A percentile compares a stretch with the other conserved stretches of the same genome.
These are phyloP conservation scores for Debaryomyces fabryi DNA, from an alignment of 1,139 yeast species.

Conservation along the genomic window DNA sequence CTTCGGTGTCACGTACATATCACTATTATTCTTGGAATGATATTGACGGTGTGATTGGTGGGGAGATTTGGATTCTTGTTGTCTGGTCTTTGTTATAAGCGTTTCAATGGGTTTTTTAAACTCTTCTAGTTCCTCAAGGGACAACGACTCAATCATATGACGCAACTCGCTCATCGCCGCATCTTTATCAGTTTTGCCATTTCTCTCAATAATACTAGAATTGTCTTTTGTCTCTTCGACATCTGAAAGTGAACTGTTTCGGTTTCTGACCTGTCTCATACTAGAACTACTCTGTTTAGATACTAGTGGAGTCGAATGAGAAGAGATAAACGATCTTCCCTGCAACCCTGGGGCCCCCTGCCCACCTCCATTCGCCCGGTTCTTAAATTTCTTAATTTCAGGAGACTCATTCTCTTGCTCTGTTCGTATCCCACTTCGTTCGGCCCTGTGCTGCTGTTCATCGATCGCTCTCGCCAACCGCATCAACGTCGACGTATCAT, in stretches of 20 bases:
- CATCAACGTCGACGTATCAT: conserved; percentile 21
- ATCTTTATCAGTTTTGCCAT: not conserved
- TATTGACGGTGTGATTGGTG: not conserved
- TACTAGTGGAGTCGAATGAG: conserved; percentile 38
- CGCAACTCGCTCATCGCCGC: conserved; percentile 15
- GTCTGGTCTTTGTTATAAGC: conserved; percentile 5
- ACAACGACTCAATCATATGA: conserved; percentile 3
- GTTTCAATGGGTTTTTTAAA: conserved; percentile 10
- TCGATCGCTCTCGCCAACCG: conserved; percentile 25
- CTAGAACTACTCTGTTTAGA: conserved; percentile 8
- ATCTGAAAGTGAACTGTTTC: not conserved
- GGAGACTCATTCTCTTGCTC: not conserved
- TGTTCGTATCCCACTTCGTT: not conserved
- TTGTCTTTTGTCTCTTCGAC: not conserved
- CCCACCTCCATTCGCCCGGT: not conserved
- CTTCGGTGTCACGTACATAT: conserved; percentile 7
- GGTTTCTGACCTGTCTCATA: not conserved
- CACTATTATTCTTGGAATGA: not conserved
- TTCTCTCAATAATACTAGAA: not conserved
- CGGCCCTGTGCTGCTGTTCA: conserved; percentile 5
- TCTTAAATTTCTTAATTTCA: not conserved
- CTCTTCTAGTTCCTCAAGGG: conserved; percentile 18
- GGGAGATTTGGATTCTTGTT: not conserved
- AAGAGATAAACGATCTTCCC: conserved; percentile 19
- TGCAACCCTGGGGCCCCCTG: not conserved